phyloP scores from a whole-genome alignment of 352 stramenopile genomes.

The Pythium chondricola region DNA sequence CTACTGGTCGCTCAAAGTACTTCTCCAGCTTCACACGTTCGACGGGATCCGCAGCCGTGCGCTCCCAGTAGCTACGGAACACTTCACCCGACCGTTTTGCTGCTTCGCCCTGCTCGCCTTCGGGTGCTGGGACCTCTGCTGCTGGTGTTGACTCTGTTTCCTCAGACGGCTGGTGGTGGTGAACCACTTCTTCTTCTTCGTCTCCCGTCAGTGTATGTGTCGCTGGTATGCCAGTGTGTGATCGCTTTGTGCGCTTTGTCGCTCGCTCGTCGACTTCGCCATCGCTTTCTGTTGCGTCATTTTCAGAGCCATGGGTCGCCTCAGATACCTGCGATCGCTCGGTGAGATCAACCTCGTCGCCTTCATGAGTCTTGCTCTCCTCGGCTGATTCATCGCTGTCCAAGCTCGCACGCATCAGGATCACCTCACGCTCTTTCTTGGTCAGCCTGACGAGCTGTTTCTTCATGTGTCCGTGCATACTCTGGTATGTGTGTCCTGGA shows the following conservation, averaged over 20 bases:
- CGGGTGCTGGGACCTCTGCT: background rate
- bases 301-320: background rate
- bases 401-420: background rate
- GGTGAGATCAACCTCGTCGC: background rate
- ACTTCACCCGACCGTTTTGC: conserved; percentile 2
- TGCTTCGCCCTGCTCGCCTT: background rate
- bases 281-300: background rate
- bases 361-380: background rate
- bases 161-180: background rate
- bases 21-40: conserved; percentile 2
- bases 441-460: conserved; percentile 39
- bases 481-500: conserved; percentile 27
- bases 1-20: conserved; percentile 8
- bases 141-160: background rate
- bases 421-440: conserved; percentile 17
- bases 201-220: background rate
- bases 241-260: background rate
- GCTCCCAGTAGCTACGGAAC: conserved; percentile 12
- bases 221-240: no score
- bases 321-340: background rate
- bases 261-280: background rate
- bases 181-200: background rate
- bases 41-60: background rate
- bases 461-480: conserved; percentile 53
- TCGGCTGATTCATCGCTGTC: background rate